Conservation (phyloP, 2,329 filamentous ascomycete genomes). For the Orbilia oligospora region DNA sequence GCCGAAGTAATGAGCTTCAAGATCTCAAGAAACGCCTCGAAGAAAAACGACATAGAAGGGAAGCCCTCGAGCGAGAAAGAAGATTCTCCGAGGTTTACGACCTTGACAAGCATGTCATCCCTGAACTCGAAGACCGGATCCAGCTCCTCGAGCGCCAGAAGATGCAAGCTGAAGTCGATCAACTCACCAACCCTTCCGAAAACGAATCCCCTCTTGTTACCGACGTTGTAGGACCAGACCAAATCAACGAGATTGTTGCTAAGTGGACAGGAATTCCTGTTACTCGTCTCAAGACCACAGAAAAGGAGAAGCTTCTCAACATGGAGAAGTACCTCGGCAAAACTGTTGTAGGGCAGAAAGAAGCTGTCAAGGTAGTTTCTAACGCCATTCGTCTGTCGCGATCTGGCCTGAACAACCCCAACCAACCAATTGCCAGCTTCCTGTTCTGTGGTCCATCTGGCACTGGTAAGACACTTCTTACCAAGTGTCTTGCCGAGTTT, state of each 20-base stretch:
- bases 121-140: constrained; percentile 87
- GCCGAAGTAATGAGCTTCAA: constrained; percentile 90
- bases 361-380: constrained; percentile 91
- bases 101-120: constrained; percentile 96
- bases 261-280: constrained; percentile 99
- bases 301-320: constrained; percentile 97
- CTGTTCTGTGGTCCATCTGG: constrained; percentile 98
- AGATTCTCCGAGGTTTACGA: constrained; percentile 91
- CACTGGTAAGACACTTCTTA: constrained; percentile 97
- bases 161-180: constrained; percentile 74
- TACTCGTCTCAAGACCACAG: constrained; percentile 90
- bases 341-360: constrained; percentile 91
- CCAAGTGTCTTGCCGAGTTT: constrained; percentile 97
- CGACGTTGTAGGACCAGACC: constrained; percentile 93
- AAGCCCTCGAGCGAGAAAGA: constrained; percentile 89
- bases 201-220: constrained; percentile 79
- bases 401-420: constrained; percentile 93
- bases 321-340: constrained; percentile 92
- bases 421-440: constrained; percentile 92
- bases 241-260: constrained; percentile 98
- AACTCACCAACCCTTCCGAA: constrained; percentile 71
- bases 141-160: constrained; percentile 85
- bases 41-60: constrained; percentile 88
- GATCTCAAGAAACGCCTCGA: constrained; percentile 96
- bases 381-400: constrained; percentile 96